phyloP scores from a whole-genome alignment of 2,329 filamentous ascomycete genomes.

The Gaeumannomyces sp. region DNA sequence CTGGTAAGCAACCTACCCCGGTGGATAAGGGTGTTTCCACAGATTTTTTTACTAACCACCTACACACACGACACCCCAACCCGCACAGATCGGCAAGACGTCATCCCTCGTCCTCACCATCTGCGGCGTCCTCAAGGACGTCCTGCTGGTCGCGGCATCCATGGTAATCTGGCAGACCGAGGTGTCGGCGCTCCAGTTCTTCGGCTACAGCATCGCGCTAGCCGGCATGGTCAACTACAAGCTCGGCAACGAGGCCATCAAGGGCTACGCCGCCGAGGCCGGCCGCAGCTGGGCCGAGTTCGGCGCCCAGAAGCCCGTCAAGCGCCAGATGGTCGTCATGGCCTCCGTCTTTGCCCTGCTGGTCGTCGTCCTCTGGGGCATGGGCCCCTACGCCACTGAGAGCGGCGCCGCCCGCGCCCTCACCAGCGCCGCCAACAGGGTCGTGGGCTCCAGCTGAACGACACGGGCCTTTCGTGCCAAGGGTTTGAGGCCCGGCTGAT shows the following conservation, averaged over 20 bases:
- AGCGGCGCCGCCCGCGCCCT: constrained; percentile 47
- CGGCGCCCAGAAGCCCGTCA: constrained; percentile 66
- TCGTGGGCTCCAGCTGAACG: constrained; percentile 29
- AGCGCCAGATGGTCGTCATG: constrained; percentile 73
- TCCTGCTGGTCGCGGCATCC: constrained; percentile 71
- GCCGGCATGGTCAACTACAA: constrained; percentile 80
- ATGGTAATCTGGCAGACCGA: constrained; percentile 78
- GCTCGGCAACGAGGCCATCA: constrained; percentile 76
- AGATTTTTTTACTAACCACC: neutral
- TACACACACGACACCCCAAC: constrained; percentile 20
- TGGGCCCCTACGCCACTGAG: constrained; percentile 55
- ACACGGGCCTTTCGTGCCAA: neutral
- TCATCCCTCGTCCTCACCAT: constrained; percentile 81
- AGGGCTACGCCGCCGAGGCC: constrained; percentile 67
- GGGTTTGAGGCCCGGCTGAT: neutral
- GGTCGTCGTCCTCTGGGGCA: constrained; percentile 59
- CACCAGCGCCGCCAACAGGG: constrained; percentile 41
- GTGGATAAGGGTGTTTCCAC: too few species aligned
- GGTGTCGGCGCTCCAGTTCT: constrained; percentile 69
- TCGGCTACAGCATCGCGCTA: constrained; percentile 77
- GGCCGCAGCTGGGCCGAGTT: constrained; percentile 81
- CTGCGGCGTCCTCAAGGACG: constrained; percentile 83
- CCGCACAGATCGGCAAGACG: constrained; percentile 71
- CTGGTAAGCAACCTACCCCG: constrained; percentile 51
- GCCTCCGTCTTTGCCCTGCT: constrained; percentile 52